Percentiles rank a stretch among this genome's conserved stretches.
Evolutionary conservation across 345 rosid species (phyloP).

Genomic region (Citrus hindsii): DNA sequence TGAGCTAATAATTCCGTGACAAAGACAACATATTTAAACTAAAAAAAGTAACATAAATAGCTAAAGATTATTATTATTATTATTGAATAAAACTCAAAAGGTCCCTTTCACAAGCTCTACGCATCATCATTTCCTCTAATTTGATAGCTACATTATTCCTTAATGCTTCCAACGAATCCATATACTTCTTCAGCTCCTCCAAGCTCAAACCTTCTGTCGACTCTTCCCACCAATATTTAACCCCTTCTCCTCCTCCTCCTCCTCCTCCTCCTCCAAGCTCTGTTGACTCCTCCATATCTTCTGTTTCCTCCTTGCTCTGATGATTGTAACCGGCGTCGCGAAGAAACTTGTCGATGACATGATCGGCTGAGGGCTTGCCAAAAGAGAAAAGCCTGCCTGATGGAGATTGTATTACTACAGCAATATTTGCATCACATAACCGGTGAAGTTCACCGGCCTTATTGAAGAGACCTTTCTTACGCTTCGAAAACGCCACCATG

Average conservation of each 20-base stretch:
- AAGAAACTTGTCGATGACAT: background rate
- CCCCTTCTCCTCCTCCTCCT: background rate
- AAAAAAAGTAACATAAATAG: too few species aligned
- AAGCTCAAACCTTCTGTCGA: background rate
- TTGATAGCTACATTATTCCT: background rate
- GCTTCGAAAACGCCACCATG: conserved; percentile 26
- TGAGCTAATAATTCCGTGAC: too few species aligned
- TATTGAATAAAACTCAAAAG: background rate
- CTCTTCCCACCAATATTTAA: conserved; percentile 8
- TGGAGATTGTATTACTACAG: conserved; percentile 19
- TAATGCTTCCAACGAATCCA: background rate
- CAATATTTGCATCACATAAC: conserved; percentile 19
- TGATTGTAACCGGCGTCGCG: background rate
- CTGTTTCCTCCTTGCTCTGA: background rate
- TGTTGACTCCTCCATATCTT: background rate
- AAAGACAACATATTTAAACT: too few species aligned
- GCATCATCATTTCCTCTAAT: background rate
- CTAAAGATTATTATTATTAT: too few species aligned
- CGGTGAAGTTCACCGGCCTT: conserved; percentile 19
- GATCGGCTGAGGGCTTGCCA: background rate
- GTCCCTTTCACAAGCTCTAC: background rate
- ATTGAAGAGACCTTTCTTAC: conserved; percentile 26
- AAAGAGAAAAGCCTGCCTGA: conserved; percentile 6
- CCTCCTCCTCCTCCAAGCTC: background rate
- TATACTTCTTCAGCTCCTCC: background rate